Evolutionary conservation across 1,284 basidiomycete species (phyloP), one percentile per base, ranked within the genome.

Genomic region (Sphaerobolus stellatus): DNA sequence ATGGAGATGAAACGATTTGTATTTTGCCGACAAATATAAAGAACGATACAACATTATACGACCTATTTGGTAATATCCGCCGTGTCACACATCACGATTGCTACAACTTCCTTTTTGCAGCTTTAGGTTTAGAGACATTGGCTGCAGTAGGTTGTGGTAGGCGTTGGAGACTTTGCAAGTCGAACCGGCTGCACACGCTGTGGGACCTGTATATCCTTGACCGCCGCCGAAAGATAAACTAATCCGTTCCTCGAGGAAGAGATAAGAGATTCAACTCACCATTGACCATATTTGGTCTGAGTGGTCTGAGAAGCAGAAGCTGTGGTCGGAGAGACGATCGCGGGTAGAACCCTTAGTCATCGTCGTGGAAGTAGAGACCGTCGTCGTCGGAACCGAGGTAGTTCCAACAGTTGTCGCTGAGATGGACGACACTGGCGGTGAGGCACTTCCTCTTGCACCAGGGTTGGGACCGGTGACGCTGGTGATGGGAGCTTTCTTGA

Each of bases 401-500:
- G 16, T 69, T 62, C 7, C 66, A 18, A 46, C 41, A 29, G 50
- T 27, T 3, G 52, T 24, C 29, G 50, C 49, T 18, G 33, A 34
- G 55, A 22, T 54, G 43, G 33, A 36, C 48, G 43, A 56, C 47
- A 34, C 56, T 56, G 28, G 24, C 53, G 58, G 56, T 45, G 33
- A 48, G 41, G 28, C 43, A 50, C n/a, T 54, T 54, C 40, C 56
- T 50, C 29, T 49, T 20, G 5, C 38, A 53, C 47, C 58, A 52
- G 34, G 54, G 38, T 22, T 41, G 50, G 36, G 52, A 29, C 56
- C 58, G 9, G 59, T 50, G 31, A 61, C 55, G 20, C 48, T 55
- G 3, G 81, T 83, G 60, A 83, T 80, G 3, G 79, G 72, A 1
- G 79, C 80, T 34, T 65, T 73, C 66, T 84, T 82, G 61, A 84